Evolutionary conservation across 352 stramenopile genomes (phyloP), one percentile per base, ranked within the genome.

Genomic region (Globisporangium yorkense): DNA sequence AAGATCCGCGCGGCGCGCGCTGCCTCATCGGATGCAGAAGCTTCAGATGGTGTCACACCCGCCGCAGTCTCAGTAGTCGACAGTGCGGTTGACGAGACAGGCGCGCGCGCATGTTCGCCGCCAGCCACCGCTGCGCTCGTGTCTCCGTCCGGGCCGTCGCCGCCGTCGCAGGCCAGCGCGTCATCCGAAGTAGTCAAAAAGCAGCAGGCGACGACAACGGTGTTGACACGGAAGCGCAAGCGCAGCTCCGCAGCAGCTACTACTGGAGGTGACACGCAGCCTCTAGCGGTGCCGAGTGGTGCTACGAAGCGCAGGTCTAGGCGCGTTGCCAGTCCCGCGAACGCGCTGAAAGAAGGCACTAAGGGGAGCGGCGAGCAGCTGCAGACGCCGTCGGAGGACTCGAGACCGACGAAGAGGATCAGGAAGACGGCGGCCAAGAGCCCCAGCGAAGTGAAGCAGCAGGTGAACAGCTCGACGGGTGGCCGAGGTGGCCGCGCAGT

Each of bases 351-450:
- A 10, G 71, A 75, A 24, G 41, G 58, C 1, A 1, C 24, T 27
- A 27, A 27, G 24, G 1, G 24, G 1, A 71, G 72, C 9, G 65
- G 41, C 15, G 54, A 69, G 15, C 72, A 66, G 56, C 39, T 84
- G 16, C 74, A 80, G 57, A 83, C 75, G 6, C 65, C 74, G 1
- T 77, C 74, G 5, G 81, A 78, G 21, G 61, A 57, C 20, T 46
- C 41, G 6, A 63, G 66, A 39, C 72, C 74, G 27, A 53, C 74
- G 6, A 88, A 88, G 54, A 39, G 55, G 16, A 46, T 56, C 24
- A 54, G 40, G 5, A 45, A 18, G 33, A 51, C 46, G 20, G 51
- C 27, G 13, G 21, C 44, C 1, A 27, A 43, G 8, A 51, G 18
- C 9, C 0, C 43, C 13, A n/a, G 43, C 4, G 20, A 15, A 35